Evolutionary conservation across 2,329 filamentous ascomycete genomes (phyloP).

Genomic region (Colletotrichum somersetense): DNA sequence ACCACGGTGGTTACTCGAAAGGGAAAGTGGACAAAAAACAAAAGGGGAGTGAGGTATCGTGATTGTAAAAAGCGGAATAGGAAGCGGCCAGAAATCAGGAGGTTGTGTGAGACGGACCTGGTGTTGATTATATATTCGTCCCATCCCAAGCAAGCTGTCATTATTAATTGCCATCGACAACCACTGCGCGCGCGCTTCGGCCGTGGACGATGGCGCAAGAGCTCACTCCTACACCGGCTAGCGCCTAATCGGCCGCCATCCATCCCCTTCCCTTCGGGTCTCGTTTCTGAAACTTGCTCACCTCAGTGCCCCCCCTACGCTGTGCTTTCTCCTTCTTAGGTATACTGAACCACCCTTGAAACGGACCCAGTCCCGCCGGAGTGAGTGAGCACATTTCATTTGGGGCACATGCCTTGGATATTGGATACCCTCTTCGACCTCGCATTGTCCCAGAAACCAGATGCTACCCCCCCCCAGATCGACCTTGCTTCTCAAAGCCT

Average conservation of each 20-base stretch:
- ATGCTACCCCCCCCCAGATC: conserved; percentile 26
- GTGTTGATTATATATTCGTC: conserved; percentile 31
- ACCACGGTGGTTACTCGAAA: neutral
- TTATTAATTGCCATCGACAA: conserved; percentile 36
- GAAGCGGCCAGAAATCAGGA: neutral
- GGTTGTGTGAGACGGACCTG: neutral
- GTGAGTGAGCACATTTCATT: conserved; percentile 39
- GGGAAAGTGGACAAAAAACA: neutral
- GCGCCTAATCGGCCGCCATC: conserved; percentile 24
- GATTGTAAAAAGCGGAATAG: neutral
- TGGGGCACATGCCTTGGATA: neutral
- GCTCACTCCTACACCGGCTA: conserved; percentile 10
- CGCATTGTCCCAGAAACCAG: conserved; percentile 18
- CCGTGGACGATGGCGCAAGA: conserved; percentile 41
- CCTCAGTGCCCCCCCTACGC: conserved; percentile 1
- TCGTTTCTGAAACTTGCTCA: conserved; percentile 44
- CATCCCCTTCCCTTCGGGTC: conserved; percentile 16
- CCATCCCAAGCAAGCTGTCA: conserved; percentile 11
- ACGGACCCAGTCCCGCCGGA: conserved; percentile 32
- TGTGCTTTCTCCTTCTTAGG: neutral
- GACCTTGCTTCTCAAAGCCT: conserved; percentile 35
- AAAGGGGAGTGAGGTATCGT: conserved; percentile 16
- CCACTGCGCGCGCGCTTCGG: conserved; percentile 7
- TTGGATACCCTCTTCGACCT: neutral
- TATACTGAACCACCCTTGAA: conserved; percentile 31